These are phyloP conservation scores for Flaveria bidentis DNA, from an alignment of 129 eudicot genomes.

Conservation along the genomic window DNA sequence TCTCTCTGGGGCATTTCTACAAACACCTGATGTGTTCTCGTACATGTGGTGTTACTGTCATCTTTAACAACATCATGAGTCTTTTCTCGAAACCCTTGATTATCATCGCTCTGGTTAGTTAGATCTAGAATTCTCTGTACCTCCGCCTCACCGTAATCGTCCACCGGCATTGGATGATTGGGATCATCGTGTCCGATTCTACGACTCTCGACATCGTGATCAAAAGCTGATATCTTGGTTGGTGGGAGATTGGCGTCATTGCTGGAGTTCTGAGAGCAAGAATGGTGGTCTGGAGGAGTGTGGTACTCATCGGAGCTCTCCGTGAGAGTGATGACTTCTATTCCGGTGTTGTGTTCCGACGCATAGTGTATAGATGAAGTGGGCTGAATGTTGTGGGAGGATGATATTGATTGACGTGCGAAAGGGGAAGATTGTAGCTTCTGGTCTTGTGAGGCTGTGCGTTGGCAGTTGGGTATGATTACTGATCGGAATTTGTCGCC, in stretches of 20 bases:
- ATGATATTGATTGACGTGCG: slow-evolving; percentile 34
- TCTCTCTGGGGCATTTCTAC: slow-evolving; percentile 30
- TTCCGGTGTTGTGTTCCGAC: slow-evolving; percentile 32
- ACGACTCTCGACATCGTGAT: neutral
- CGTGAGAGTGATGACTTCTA: slow-evolving; percentile 36
- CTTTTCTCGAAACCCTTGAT: slow-evolving; percentile 11
- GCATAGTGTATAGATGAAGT: slow-evolving; percentile 23
- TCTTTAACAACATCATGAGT: slow-evolving; percentile 1
- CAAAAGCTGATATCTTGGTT: slow-evolving; percentile 4
- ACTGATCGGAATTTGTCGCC: slow-evolving; percentile 38
- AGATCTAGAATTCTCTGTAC: neutral
- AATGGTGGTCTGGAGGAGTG: slow-evolving; percentile 42
- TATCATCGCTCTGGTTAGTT: no score
- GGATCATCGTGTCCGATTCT: neutral
- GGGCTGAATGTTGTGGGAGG: slow-evolving; percentile 5
- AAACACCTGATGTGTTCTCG: neutral
- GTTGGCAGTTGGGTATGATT: slow-evolving; percentile 28
- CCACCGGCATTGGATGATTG: slow-evolving; percentile 8
- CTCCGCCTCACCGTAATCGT: slow-evolving; percentile 15
- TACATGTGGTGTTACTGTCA: neutral
- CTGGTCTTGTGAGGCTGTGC: slow-evolving; percentile 44
- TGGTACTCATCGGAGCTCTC: slow-evolving; percentile 39
- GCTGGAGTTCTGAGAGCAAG: slow-evolving; percentile 29
- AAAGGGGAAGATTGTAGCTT: slow-evolving; percentile 37
- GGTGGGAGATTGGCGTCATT: slow-evolving; percentile 27